Base-by-base conservation (phyloP, 2,329 filamentous ascomycete genomes). In the Chalaropsis thielavioides region DNA sequence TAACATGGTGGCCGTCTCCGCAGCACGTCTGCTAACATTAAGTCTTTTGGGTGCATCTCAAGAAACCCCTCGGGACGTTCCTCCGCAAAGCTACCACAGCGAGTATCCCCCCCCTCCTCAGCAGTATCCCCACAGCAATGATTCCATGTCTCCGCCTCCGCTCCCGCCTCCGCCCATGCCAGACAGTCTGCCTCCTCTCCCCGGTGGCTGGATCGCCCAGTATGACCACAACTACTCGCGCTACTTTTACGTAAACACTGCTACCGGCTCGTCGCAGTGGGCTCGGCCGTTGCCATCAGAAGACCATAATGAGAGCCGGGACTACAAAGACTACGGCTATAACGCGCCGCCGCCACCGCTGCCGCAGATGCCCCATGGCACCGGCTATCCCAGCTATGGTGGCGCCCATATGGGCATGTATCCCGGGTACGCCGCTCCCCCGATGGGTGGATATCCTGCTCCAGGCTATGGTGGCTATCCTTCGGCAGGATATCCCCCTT, bases 191-290 rank as follows among this genome's bases (percentile, higher is more conserved):
- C 80, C 84, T 27, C 76, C 81, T 67, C 75, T 86, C 68, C 79
- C 85, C 27, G 71, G 77, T 61, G 85, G 85, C 69, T 88, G 85
- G 85, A 75, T 76, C 35, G 77, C 83, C 27, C 81, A 86, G 72
- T 88, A 80, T 74, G 85, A 88, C 69, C 79, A 82, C 66, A 77
- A 76, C 66, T 76, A 78, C 67, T 81, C 85, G 71, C 81, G 82
- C 64, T 87, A 82, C 76, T 88, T 82, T 75, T 89, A 85, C 70
- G 77, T 83, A 65, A 83, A 88, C 72, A 75, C 82, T 65, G 76
- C 80, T 59, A 82, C 82, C 13, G 83, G 83, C 22, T 80, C 79
- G 66, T 80, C 82, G 0, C 84, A 87, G 72, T 88, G 85, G 85
- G 83, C 86, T 68, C 79, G 17, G 83, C 85, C 2, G 74, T 74